These are phyloP conservation scores for Pythium rishiriense DNA, from an alignment of 352 stramenopile species.

Conservation along the genomic window DNA sequence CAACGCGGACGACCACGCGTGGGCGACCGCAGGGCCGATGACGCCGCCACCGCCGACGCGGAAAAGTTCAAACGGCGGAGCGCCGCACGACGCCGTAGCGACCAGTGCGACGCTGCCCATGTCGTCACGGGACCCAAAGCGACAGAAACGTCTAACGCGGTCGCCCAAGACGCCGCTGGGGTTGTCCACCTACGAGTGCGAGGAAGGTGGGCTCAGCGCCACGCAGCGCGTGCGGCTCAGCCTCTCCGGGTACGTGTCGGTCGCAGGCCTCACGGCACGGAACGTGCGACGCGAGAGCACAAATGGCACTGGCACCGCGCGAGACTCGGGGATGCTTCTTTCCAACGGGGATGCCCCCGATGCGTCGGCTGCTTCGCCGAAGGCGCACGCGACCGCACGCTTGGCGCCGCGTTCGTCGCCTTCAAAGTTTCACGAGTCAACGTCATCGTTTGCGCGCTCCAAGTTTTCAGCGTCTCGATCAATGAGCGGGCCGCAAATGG, in stretches of 20 bases:
- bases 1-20: background rate
- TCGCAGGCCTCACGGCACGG: conserved; percentile 19
- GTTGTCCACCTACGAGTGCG: conserved; percentile 32
- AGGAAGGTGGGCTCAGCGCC: conserved; percentile 44
- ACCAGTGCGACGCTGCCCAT: background rate
- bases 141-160: conserved; percentile 15
- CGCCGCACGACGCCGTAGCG: background rate
- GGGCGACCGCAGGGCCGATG: background rate
- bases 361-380: background rate
- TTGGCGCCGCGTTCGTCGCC: background rate
- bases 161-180: conserved; percentile 59
- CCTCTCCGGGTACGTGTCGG: conserved; percentile 40
- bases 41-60: conserved; percentile 14
- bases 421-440: conserved; percentile 32
- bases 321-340: background rate
- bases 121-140: conserved; percentile 25
- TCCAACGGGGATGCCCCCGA: background rate
- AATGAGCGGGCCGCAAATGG: conserved; percentile 29
- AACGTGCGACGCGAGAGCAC: conserved; percentile 11
- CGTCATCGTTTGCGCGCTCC: conserved; percentile 32
- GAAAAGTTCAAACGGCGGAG: background rate
- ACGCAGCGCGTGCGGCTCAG: conserved; percentile 63
- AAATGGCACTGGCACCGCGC: background rate
- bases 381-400: background rate
- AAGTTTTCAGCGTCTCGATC: conserved; percentile 27